These are phyloP conservation scores for Jatropha curcas DNA, from an alignment of 345 rosid species.

Conservation along the genomic window DNA sequence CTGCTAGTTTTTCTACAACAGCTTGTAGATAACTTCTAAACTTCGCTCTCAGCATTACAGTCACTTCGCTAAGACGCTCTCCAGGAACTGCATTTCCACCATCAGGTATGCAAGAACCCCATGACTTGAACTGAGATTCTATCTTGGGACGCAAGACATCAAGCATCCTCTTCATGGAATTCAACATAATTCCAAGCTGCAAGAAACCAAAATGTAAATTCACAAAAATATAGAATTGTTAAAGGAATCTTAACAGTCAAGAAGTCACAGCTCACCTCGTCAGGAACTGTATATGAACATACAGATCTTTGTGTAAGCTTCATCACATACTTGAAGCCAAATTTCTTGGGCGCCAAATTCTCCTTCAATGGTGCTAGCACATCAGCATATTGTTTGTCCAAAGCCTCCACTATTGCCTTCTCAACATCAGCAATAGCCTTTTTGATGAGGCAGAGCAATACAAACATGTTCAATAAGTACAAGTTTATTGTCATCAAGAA, in stretches of 20 bases:
- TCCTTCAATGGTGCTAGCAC: constrained; percentile 88
- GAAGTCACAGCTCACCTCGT: constrained; percentile 57
- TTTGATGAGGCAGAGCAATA: constrained; percentile 3
- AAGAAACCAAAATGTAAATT: constrained; percentile 18
- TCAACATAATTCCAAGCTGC: constrained; percentile 85
- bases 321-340: constrained; percentile 89
- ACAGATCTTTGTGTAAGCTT: constrained; percentile 83
- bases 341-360: constrained; percentile 81
- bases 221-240: constrained; percentile 12
- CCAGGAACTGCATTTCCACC: constrained; percentile 82
- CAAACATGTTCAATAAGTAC: background rate
- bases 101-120: constrained; percentile 93
- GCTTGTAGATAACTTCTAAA: constrained; percentile 90
- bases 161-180: constrained; percentile 96
- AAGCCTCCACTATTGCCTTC: constrained; percentile 85
- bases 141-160: constrained; percentile 78
- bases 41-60: constrained; percentile 93
- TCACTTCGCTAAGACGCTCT: constrained; percentile 89
- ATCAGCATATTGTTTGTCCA: constrained; percentile 95
- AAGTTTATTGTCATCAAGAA: background rate
- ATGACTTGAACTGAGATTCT: constrained; percentile 77
- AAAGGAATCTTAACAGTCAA: background rate
- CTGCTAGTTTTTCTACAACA: constrained; percentile 83
- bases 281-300: constrained; percentile 71
- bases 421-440: constrained; percentile 97